phyloP scores from a whole-genome alignment of 768 basidiomycete species.

The Inosperma sp. region DNA sequence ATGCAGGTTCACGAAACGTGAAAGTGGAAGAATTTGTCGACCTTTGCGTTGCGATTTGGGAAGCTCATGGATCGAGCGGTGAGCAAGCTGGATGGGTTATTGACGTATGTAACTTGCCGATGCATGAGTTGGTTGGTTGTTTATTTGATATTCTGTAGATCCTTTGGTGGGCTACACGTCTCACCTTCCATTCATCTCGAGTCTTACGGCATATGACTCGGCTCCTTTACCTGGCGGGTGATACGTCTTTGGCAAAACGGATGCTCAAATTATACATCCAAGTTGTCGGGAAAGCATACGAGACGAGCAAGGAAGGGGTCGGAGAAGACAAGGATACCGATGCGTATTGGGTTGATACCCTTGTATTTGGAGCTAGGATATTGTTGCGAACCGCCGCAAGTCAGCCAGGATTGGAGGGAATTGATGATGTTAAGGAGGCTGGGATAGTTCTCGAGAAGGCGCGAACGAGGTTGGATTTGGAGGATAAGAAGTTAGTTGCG shows the following conservation, averaged over 20 bases:
- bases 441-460: constrained; percentile 58
- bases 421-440: constrained; percentile 61
- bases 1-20: constrained; percentile 71
- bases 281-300: constrained; percentile 76
- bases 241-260: constrained; percentile 60
- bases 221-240: constrained; percentile 58
- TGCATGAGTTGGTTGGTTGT: neutral
- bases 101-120: constrained; percentile 50
- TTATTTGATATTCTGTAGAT: constrained; percentile 42
- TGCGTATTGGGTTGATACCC: constrained; percentile 66
- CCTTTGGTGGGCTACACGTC: constrained; percentile 89
- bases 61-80: constrained; percentile 66
- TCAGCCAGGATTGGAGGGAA: constrained; percentile 34
- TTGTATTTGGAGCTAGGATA: constrained; percentile 75
- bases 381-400: constrained; percentile 49
- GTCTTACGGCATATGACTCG: constrained; percentile 83
- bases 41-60: constrained; percentile 77
- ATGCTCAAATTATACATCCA: constrained; percentile 79
- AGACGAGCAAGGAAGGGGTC: constrained; percentile 46
- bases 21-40: constrained; percentile 84
- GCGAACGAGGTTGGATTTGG: constrained; percentile 44
- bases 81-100: constrained; percentile 76
- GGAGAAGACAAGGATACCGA: constrained; percentile 59
- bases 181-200: constrained; percentile 90
- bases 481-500: constrained; percentile 52